Evolutionary conservation across 768 basidiomycete species (phyloP).

Genomic region (Calocybe gangraenosa): DNA sequence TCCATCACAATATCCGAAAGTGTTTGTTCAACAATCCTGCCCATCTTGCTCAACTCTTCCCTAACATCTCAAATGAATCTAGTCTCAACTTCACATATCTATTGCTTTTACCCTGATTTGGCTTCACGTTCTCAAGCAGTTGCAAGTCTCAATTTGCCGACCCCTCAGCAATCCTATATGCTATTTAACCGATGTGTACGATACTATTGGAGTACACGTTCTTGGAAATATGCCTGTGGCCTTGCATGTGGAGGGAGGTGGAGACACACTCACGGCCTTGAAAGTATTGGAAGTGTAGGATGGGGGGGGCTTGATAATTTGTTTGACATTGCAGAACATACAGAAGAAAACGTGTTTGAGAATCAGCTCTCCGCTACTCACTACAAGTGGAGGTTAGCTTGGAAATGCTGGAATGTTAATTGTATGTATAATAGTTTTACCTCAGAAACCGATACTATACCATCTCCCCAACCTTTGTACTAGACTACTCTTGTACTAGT

Average conservation of each 20-base stretch:
- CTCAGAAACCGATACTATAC: not conserved
- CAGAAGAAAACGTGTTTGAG: not conserved
- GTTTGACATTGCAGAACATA: not conserved
- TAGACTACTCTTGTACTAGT: not conserved
- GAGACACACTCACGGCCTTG: not conserved
- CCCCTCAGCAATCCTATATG: not conserved
- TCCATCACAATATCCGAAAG: not conserved
- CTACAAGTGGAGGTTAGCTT: not conserved
- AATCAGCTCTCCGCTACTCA: not conserved
- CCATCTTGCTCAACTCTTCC: not conserved
- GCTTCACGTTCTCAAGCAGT: not conserved
- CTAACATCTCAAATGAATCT: not conserved
- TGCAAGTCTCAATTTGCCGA: not conserved
- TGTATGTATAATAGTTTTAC: not conserved
- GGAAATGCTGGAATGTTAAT: not conserved
- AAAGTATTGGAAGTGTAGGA: not conserved
- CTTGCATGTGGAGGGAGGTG: not conserved
- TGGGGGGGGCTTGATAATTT: not conserved
- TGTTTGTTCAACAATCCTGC: not conserved
- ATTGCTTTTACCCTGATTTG: not conserved
- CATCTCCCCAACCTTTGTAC: not conserved
- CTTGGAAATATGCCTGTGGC: not conserved
- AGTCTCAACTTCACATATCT: not conserved
- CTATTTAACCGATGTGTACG: not conserved
- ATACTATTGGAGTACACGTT: not conserved